phyloP scores from a whole-genome alignment of 768 basidiomycete genomes.

The Mycena polygramma region DNA sequence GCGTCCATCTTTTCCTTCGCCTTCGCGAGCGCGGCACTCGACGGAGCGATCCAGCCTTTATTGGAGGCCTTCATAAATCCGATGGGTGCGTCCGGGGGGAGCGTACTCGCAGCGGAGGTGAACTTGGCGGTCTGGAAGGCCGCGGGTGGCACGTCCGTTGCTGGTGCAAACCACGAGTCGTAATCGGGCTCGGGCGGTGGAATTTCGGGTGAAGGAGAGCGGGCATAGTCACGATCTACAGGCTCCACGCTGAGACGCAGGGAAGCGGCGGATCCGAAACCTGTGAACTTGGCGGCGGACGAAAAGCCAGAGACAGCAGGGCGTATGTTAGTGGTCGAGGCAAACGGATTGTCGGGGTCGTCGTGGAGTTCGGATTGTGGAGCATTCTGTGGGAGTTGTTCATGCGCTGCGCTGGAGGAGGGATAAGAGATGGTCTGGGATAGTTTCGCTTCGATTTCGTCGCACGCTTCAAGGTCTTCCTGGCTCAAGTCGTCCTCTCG shows the following conservation, averaged over 20 bases:
- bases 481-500: conserved; percentile 65
- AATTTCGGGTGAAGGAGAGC: conserved; percentile 56
- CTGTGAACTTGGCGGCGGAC: conserved; percentile 10
- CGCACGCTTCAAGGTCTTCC: conserved; percentile 68
- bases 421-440: conserved; percentile 49
- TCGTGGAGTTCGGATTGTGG: conserved; percentile 41
- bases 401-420: conserved; percentile 21
- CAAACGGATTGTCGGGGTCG: conserved; percentile 62
- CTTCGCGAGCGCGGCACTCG: conserved; percentile 64
- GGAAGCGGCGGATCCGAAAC: conserved; percentile 37
- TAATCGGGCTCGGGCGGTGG: conserved; percentile 55
- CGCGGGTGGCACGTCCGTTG: conserved; percentile 41
- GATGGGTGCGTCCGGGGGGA: conserved; percentile 20
- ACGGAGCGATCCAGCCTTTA: conserved; percentile 62
- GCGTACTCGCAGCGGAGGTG: conserved; percentile 30
- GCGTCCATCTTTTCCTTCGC: conserved; percentile 65
- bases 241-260: conserved; percentile 30
- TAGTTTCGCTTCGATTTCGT: conserved; percentile 61
- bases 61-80: conserved; percentile 50
- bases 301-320: conserved; percentile 10
- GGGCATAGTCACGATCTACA: conserved; percentile 36
- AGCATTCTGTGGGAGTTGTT: conserved; percentile 12
- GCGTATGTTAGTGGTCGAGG: conserved; percentile 21
- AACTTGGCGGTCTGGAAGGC: conserved; percentile 54
- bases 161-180: conserved; percentile 64